Base-by-base conservation (phyloP, 306 rosid species). In the Pachyrhizus erosus region DNA sequence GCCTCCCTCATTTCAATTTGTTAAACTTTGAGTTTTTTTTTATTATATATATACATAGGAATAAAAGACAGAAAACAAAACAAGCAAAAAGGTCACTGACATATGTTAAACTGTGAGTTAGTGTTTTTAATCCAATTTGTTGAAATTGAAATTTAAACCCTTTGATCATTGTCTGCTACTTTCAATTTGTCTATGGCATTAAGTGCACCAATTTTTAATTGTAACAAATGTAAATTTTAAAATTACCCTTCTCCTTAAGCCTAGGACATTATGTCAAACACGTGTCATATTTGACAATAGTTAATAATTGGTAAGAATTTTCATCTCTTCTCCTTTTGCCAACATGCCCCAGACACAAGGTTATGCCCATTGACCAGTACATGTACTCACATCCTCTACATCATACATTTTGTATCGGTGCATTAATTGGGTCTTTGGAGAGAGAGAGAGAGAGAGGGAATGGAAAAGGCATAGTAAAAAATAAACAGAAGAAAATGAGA, bases 271-370 rank as follows among this genome's bases (percentile, higher is more conserved):
- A n/a, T n/a, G 37, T 13, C 13, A 24, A 70, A 45, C 7, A 70
- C 34, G 58, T 23, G 75, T 23, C 18, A 20, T 18, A 31, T 31
- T 7, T 20, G 33, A 68, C 34, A 68, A 9, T 12, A 14, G 20
- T 23, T 43, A 48, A 43, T 23, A 55, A 74, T 74, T 69, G 6
- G 73, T 23, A 23, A 1, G 33, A 62, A 7, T 4, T 15, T 24
- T 9, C 33, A 76, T 18, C 7, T 57, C 20, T 58, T 34, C 27
- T 66, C 26, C 23, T 77, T 24, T 81, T 0, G 54, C 45, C 18
- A 64, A 65, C 85, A 24, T 29, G 51, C 27, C 31, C 31, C 34
- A 23, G 75, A 64, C 80, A 31, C 40, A 70, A 46, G 52, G 61
- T 12, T 7, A 69, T 12, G 43, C 62, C 8, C 66, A 51, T 67